Evolutionary conservation across 495 filamentous ascomycete species (phyloP).

Genomic region (Neurospora sp.): DNA sequence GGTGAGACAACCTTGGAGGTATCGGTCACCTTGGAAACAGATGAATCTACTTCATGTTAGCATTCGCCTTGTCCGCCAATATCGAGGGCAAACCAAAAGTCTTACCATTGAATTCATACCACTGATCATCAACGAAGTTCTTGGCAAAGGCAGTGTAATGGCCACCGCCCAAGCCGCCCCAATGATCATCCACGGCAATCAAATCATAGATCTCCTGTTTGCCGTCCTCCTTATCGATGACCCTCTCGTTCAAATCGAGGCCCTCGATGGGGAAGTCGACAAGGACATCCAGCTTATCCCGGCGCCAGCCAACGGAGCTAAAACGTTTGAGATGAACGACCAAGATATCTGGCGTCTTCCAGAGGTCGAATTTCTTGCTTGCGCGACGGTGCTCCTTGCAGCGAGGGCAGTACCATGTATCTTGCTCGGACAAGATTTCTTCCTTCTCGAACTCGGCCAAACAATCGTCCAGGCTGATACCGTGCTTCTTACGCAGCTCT

Average conservation of each 20-base stretch:
- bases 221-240: slow-evolving; percentile 66
- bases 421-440: slow-evolving; percentile 84
- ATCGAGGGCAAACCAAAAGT: not conserved
- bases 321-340: slow-evolving; percentile 90
- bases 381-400: slow-evolving; percentile 90
- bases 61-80: not conserved
- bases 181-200: slow-evolving; percentile 91
- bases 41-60: slow-evolving; percentile 49
- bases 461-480: slow-evolving; percentile 81
- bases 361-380: slow-evolving; percentile 91
- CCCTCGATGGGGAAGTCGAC: slow-evolving; percentile 88
- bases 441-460: slow-evolving; percentile 87
- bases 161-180: slow-evolving; percentile 80
- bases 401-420: slow-evolving; percentile 92
- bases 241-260: slow-evolving; percentile 67
- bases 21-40: slow-evolving; percentile 44
- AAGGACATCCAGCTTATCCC: slow-evolving; percentile 84
- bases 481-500: slow-evolving; percentile 52
- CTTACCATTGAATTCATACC: slow-evolving; percentile 95
- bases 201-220: slow-evolving; percentile 83
- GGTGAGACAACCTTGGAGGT: slow-evolving; percentile 49
- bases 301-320: slow-evolving; percentile 59
- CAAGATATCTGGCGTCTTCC: slow-evolving; percentile 90
- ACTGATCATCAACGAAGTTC: slow-evolving; percentile 75
- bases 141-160: slow-evolving; percentile 93